Percentiles rank a stretch among this genome's conserved stretches.
These are phyloP conservation scores for Ephemerocybe angulata DNA, from an alignment of 768 basidiomycete species.

Conservation along the genomic window DNA sequence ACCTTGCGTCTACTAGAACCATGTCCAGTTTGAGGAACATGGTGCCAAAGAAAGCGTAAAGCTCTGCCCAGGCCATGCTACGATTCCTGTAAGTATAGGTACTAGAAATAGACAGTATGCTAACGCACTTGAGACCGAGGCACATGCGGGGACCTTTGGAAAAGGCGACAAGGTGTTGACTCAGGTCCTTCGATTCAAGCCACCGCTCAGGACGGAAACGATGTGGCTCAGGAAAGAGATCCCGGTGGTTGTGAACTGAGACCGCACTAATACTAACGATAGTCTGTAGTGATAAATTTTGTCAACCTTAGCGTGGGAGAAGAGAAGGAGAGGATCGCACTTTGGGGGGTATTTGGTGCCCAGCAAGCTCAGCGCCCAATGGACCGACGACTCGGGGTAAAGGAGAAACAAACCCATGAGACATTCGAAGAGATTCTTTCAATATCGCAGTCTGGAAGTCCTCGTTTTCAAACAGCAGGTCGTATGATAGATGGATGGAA, in stretches of 20 bases:
- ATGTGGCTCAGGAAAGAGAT: constrained; percentile 36
- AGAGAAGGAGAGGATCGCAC: constrained; percentile 24
- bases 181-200: constrained; percentile 32
- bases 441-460: constrained; percentile 40
- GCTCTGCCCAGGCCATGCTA: constrained; percentile 42
- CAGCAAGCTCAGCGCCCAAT: constrained; percentile 30
- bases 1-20: constrained; percentile 30
- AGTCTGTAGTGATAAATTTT: constrained; percentile 26
- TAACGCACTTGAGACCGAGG: constrained; percentile 40
- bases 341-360: constrained; percentile 33
- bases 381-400: constrained; percentile 41
- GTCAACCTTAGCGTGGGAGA: neutral
- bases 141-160: constrained; percentile 44
- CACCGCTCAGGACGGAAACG: constrained; percentile 41
- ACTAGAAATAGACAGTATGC: neutral
- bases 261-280: constrained; percentile 38
- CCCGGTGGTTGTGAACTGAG: constrained; percentile 34
- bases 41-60: constrained; percentile 38
- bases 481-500: neutral
- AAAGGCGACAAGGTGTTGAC: constrained; percentile 39
- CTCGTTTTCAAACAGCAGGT: neutral
- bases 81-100: neutral
- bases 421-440: constrained; percentile 44
- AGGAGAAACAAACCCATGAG: constrained; percentile 39
- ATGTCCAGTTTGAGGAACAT: constrained; percentile 39